Conservation (phyloP, 2,329 filamentous ascomycete genomes). For the Drechmeria coniospora region DNA sequence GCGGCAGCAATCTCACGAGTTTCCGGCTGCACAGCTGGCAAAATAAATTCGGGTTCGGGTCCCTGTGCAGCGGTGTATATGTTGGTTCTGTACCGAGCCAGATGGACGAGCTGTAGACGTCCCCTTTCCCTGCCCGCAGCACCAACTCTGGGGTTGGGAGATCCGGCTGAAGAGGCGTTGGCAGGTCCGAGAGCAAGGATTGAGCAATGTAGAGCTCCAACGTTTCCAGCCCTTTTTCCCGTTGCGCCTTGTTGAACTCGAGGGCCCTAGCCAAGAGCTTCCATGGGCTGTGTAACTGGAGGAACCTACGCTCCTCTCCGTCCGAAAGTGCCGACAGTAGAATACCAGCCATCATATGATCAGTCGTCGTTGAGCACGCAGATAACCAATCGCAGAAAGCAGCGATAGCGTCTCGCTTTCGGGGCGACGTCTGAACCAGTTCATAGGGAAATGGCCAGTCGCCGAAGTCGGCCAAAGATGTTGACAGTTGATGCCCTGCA, state of each 20-base stretch:
- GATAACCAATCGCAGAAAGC: conserved; percentile 14
- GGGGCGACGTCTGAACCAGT: conserved; percentile 13
- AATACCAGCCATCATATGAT: conserved; percentile 16
- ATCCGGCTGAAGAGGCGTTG: conserved; percentile 43
- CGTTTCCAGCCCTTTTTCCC: conserved; percentile 7
- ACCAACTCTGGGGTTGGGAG: conserved; percentile 55
- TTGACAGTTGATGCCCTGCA: conserved; percentile 6
- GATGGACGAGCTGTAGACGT: conserved; percentile 74
- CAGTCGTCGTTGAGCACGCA: conserved; percentile 10
- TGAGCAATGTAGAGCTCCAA: conserved; percentile 73
- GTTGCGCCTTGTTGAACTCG: conserved; percentile 26
- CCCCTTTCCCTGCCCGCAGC: conserved; percentile 49
- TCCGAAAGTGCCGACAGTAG: conserved; percentile 13
- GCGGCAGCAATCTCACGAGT: conserved; percentile 53
- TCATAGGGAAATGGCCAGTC: conserved; percentile 23
- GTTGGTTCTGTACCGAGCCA: conserved; percentile 84
- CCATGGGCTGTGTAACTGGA: conserved; percentile 44
- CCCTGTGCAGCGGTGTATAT: conserved; percentile 78
- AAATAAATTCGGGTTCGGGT: conserved; percentile 90
- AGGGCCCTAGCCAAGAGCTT: conserved; percentile 44
- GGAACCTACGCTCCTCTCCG: conserved; percentile 24
- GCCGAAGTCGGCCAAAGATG: conserved; percentile 15
- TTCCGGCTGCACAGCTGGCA: conserved; percentile 67
- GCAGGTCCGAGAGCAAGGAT: conserved; percentile 55
- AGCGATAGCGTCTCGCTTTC: conserved; percentile 6